Base-by-base conservation (phyloP, 2,329 filamentous ascomycete genomes). In the Stachybotrys chartarum region DNA sequence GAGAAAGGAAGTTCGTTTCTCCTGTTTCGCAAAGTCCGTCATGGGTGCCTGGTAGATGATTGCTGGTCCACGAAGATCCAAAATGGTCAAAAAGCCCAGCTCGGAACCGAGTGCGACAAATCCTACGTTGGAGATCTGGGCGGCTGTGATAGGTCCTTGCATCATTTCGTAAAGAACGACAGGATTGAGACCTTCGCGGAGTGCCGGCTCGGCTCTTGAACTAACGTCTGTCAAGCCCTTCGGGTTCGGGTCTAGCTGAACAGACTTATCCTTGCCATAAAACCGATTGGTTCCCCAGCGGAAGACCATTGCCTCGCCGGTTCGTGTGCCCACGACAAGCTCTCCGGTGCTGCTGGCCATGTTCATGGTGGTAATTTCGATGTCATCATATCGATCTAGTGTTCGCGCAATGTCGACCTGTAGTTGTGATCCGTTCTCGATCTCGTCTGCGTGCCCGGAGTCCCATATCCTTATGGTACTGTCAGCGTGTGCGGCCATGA, bases 401-500 rank as follows among this genome's bases (percentile, higher is more conserved):
- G 93, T 90, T 59, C 90, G 82, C 7, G 89, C 87, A 44, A 97
- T 78, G 64, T 99, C 93, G 6, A 96, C 85, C 72, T 99, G 93
- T 30, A 97, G 75, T 54, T 90, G 80, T 5, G 79, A 78, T 12
- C 84, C 80, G 64, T 97, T 97, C 70, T 99, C 94, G 52, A 99
- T 88, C 64, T 97, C 90, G 66, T 99, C 94, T 14, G 85, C 89
- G 64, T 96, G 89, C 0, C 94, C 94, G 18, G 87, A 84, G 70
- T 99, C 94, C 91, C 92, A 99, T 7, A 97, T 77, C 35, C 92
- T 81, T n/a, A 99, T 78, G 0, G 89, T 95, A 54, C 92, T 91
- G 70, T 99, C 94, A 3, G 87, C 91, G 69, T 99, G 93, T 0
- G 91, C 87, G 5, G 90, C 90, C 58, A 93, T 88, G 7, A 96